Evolutionary conservation across 768 basidiomycete genomes (phyloP).

Genomic region (Pulveroboletus sp.): DNA sequence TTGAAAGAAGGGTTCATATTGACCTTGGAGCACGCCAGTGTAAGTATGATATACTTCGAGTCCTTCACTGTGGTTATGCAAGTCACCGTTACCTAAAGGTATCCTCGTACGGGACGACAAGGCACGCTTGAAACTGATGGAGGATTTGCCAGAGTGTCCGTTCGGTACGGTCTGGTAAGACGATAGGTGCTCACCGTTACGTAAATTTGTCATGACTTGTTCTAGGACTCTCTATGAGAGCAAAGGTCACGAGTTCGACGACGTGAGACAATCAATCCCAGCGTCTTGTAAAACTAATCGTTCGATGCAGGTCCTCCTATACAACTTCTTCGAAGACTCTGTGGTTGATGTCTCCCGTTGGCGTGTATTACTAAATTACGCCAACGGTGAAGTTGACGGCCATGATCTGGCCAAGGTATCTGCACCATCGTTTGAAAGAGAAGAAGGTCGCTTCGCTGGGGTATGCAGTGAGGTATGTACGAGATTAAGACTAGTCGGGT

Average conservation of each 20-base stretch:
- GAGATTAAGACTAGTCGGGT: background rate
- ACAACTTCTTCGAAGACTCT: constrained; percentile 74
- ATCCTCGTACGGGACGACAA: constrained; percentile 64
- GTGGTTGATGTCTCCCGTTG: constrained; percentile 47
- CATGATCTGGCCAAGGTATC: constrained; percentile 12
- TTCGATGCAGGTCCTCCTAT: constrained; percentile 55
- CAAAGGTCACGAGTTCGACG: constrained; percentile 28
- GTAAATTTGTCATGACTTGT: background rate
- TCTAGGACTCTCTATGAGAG: constrained; percentile 33
- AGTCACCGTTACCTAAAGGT: constrained; percentile 45
- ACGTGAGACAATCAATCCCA: constrained; percentile 11
- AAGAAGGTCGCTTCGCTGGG: constrained; percentile 47
- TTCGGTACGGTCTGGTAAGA: constrained; percentile 58
- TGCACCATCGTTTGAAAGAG: constrained; percentile 43
- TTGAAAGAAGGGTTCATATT: constrained; percentile 42
- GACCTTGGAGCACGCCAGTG: constrained; percentile 68
- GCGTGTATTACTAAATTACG: constrained; percentile 51
- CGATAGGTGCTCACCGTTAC: background rate
- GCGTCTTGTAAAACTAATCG: background rate
- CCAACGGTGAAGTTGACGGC: constrained; percentile 23
- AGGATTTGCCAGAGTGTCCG: constrained; percentile 53
- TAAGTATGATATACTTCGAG: constrained; percentile 23
- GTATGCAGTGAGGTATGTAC: constrained; percentile 57
- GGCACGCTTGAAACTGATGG: constrained; percentile 43
- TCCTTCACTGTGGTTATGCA: background rate